Evolutionary conservation across 495 filamentous ascomycete species (phyloP).

Genomic region (Cetradonia linearis): DNA sequence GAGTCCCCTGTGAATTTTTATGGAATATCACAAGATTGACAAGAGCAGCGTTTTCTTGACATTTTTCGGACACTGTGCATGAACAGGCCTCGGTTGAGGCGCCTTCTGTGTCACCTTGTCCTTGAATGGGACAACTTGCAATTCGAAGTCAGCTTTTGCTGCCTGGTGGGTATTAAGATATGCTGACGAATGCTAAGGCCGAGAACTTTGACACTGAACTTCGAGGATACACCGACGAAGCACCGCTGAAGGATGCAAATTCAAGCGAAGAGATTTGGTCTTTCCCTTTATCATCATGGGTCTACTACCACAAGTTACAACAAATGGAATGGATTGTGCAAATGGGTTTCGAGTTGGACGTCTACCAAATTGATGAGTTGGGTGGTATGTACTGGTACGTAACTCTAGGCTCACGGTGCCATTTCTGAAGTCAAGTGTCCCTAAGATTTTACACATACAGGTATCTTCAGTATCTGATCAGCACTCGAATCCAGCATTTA

Average conservation of each 20-base stretch:
- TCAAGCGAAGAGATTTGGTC: slow-evolving; percentile 40
- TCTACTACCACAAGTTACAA: slow-evolving; percentile 74
- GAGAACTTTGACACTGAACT: slow-evolving; percentile 70
- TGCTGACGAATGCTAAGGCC: slow-evolving; percentile 34
- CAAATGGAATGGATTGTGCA: slow-evolving; percentile 84
- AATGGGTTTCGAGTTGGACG: slow-evolving; percentile 88
- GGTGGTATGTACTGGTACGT: slow-evolving; percentile 82
- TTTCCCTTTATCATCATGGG: slow-evolving; percentile 78
- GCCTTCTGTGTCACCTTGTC: slow-evolving; percentile 71
- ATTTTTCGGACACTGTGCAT: slow-evolving; percentile 74
- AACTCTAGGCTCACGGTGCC: not conserved
- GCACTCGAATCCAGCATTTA: slow-evolving; percentile 37
- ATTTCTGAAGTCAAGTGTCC: not conserved
- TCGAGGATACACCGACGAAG: slow-evolving; percentile 50
- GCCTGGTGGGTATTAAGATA: not conserved
- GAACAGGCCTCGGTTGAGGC: slow-evolving; percentile 78
- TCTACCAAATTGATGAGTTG: slow-evolving; percentile 81
- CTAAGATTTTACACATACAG: slow-evolving; percentile 11
- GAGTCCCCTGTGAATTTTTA: slow-evolving; percentile 9
- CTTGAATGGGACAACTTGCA: slow-evolving; percentile 80
- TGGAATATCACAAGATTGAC: not conserved
- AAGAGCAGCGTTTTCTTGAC: slow-evolving; percentile 60
- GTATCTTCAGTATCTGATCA: slow-evolving; percentile 45
- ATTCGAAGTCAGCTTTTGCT: slow-evolving; percentile 45
- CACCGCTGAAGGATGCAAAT: slow-evolving; percentile 39